Evolutionary conservation across 2,329 filamentous ascomycete genomes (phyloP).

Genomic region (Fusarium lateritium): DNA sequence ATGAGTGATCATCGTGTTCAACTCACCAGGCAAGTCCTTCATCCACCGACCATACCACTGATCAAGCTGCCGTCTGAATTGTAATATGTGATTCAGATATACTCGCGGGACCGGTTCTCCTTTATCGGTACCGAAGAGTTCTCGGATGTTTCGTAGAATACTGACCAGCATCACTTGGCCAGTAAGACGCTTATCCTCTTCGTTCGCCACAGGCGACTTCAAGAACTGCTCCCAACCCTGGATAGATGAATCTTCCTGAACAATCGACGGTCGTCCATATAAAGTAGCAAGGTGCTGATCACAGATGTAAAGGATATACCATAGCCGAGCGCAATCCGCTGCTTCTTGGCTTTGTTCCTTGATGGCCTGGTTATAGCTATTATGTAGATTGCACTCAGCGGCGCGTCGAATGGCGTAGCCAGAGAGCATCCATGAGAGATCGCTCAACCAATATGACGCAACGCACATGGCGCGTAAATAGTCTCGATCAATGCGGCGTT

Average conservation of each 20-base stretch:
- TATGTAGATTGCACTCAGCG: slow-evolving; percentile 62
- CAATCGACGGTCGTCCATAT: slow-evolving; percentile 71
- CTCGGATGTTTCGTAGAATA: slow-evolving; percentile 69
- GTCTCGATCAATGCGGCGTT: slow-evolving; percentile 60
- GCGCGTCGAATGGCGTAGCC: slow-evolving; percentile 67
- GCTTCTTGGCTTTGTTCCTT: slow-evolving; percentile 59
- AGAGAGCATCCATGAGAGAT: slow-evolving; percentile 74
- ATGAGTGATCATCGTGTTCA: accelerated
- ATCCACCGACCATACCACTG: slow-evolving; percentile 58
- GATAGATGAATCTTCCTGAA: slow-evolving; percentile 70
- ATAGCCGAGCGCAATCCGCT: slow-evolving; percentile 69
- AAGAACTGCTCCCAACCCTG: slow-evolving; percentile 71
- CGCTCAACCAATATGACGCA: slow-evolving; percentile 74
- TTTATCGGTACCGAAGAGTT: slow-evolving; percentile 70
- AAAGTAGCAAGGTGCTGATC: slow-evolving; percentile 74
- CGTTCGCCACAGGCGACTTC: slow-evolving; percentile 64
- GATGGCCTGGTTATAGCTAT: slow-evolving; percentile 59
- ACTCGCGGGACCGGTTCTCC: slow-evolving; percentile 66
- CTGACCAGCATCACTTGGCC: slow-evolving; percentile 72
- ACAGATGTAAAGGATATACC: slow-evolving; percentile 74
- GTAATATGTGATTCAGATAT: slow-evolving; percentile 64
- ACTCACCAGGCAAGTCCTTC: slow-evolving; percentile 51
- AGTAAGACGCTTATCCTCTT: slow-evolving; percentile 70
- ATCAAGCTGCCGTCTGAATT: slow-evolving; percentile 55
- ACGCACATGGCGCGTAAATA: slow-evolving; percentile 73